Evolutionary conservation across 441 rosid genomes (phyloP), one percentile per base, ranked within the genome.

Genomic region (Erodium moschatum): DNA sequence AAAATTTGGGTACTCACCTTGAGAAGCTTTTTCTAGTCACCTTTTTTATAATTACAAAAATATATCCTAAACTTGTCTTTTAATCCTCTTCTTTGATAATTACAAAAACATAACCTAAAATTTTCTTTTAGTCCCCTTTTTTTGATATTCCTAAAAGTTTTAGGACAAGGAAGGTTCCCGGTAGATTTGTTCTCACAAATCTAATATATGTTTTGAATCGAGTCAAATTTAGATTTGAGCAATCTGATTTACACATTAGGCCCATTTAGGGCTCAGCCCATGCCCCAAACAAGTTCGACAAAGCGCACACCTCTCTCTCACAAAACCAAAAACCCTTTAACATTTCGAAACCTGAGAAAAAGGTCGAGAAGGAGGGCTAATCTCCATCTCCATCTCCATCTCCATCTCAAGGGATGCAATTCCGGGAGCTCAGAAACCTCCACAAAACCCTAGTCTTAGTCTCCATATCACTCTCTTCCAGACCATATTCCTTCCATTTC

Each of bases 341-440:
- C 56, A 48, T 0, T 12, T 24, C 27, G 27, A 24, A 24, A 24
- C 27, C 27, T 24, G 27, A 24, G 27, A 24, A 24, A 24, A 5
- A 48, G 56, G 5, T 13, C n/a, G 15, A 2, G 11, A 1, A 1
- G 8, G 58, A 13, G 9, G 58, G 3, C 38, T 33, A 5, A 33
- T 2, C 2, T 2, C 38, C 5, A 2, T 33, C 42, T 35, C 42
- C 42, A 35, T 35, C 8, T 35, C 42, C 42, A 35, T 38, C 60
- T 16, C 60, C 60, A 52, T 16, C 60, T 52, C 16, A 18, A 52
- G 60, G 60, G 20, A 52, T 52, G 60, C 60, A 52, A 52, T n/a
- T 15, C 60, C 2, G n/a, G 60, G 15, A 52, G 20, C 60, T 52
- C 10, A 52, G 20, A 18, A 0, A 5, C 60, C 60, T 52, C 60